Evolutionary conservation across 2,329 filamentous ascomycete species (phyloP).

Genomic region (Fusarium hainanense): DNA sequence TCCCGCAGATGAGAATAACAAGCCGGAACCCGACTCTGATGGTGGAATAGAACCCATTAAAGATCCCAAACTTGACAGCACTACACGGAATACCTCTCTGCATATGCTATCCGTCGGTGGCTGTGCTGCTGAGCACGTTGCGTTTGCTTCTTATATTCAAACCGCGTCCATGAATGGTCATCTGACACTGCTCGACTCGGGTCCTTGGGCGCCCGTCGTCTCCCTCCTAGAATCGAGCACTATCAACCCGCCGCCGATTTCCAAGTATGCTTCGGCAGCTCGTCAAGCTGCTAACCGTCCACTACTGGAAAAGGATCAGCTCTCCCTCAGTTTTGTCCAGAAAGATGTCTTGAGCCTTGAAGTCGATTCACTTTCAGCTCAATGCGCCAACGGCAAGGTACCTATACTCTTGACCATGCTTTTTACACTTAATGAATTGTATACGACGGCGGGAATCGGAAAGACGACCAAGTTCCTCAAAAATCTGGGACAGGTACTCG

Average conservation of each 20-base stretch:
- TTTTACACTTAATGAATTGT: conserved; percentile 97
- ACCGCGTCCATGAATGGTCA: conserved; percentile 44
- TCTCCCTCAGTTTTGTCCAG: conserved; percentile 58
- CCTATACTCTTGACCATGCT: conserved; percentile 79
- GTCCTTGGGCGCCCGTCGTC: conserved; percentile 77
- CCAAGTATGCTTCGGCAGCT: conserved; percentile 64
- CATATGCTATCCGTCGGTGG: conserved; percentile 64
- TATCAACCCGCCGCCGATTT: conserved; percentile 61
- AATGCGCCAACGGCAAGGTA: conserved; percentile 46
- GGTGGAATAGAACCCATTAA: conserved; percentile 9
- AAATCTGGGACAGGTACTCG: conserved; percentile 68
- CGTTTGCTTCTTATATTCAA: conserved; percentile 60
- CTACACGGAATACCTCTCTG: conserved; percentile 39
- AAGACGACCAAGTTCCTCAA: conserved; percentile 83
- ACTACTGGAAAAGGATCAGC: conserved; percentile 54
- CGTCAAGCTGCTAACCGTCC: conserved; percentile 58
- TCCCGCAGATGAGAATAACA: background rate
- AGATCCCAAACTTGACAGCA: conserved; percentile 13
- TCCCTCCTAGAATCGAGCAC: conserved; percentile 67
- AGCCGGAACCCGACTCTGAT: background rate
- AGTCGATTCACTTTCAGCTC: conserved; percentile 47
- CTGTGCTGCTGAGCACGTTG: conserved; percentile 70
- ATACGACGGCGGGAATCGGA: conserved; percentile 77
- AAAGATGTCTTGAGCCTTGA: conserved; percentile 61
- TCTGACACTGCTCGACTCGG: conserved; percentile 82